Evolutionary conservation across 2,329 filamentous ascomycete species (phyloP), one percentile per base, ranked within the genome.

Genomic region (Penicillium occitanis): DNA sequence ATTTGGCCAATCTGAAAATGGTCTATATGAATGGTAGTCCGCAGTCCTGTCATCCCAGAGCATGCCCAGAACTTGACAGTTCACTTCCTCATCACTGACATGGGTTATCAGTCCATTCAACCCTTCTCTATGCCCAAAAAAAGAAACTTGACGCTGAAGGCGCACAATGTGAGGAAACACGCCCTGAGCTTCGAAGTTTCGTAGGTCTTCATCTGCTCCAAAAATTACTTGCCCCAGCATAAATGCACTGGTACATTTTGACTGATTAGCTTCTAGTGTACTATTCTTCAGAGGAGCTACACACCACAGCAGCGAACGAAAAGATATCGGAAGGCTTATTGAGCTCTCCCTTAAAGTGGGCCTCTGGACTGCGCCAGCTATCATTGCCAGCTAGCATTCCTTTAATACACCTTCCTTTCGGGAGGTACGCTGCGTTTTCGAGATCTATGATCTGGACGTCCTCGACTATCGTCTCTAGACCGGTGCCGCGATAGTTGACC

Each of bases 381-480:
- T 61, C 59, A 22, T 61, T 61, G 0, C 59, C 59, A 61, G 59
- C 28, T 14, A 61, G 5, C 59, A 61, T 37, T 0, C 44, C 59
- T 61, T 50, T 61, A 6, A 61, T 61, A 7, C 44, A 61, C 19
- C 44, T 61, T 13, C 59, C 59, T 61, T 50, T 37, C 1, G 59
- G 44, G 1, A 61, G 42, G 8, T 61, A 61, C 17, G 42, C 59
- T 1, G 59, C 59, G 4, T 62, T 53, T 10, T 53, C 60, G 22
- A 51, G 60, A 19, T 62, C 60, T 5, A 62, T 53, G 33, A 53
- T 30, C 44, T 28, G n/a, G 6, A 42, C 46, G 2, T 30, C 8
- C 14, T 61, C 10, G 2, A 61, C 59, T 37, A 35, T 19, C 1
- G 17, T 46, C 8, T 13, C 5, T 10, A 25, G 5, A 8, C 42